Conservation (phyloP, 768 basidiomycete species). For the Tylopilus sp. region DNA sequence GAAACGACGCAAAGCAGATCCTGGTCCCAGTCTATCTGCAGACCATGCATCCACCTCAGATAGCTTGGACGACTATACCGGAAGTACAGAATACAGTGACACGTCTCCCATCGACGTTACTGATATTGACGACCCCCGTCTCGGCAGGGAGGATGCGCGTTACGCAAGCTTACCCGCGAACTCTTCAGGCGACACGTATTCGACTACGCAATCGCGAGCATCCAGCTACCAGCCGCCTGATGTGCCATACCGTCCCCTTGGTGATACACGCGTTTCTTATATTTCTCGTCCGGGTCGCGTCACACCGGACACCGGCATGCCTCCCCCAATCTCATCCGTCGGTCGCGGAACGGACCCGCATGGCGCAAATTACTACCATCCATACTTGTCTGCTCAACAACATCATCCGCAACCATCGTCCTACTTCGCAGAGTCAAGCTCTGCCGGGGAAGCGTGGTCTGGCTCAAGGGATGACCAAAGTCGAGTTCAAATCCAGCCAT, state of each 20-base stretch:
- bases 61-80: slow-evolving; percentile 29
- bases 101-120: slow-evolving; percentile 37
- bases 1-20: slow-evolving; percentile 49
- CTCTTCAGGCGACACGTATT: slow-evolving; percentile 11
- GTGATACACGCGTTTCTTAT: slow-evolving; percentile 27
- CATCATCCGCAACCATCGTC: slow-evolving; percentile 20
- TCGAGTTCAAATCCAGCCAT: slow-evolving; percentile 20
- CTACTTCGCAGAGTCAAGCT: slow-evolving; percentile 22
- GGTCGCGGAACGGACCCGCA: slow-evolving; percentile 25
- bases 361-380: slow-evolving; percentile 21
- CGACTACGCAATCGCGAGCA: slow-evolving; percentile 13
- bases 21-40: slow-evolving; percentile 25
- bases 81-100: slow-evolving; percentile 35
- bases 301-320: slow-evolving; percentile 25
- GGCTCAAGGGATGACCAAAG: slow-evolving; percentile 21
- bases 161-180: slow-evolving; percentile 25
- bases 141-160: slow-evolving; percentile 16
- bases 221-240: slow-evolving; percentile 28
- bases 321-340: slow-evolving; percentile 20
- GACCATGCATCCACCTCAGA: slow-evolving; percentile 33
- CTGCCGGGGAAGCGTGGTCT: slow-evolving; percentile 21
- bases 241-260: slow-evolving; percentile 22
- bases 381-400: slow-evolving; percentile 24
- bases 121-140: slow-evolving; percentile 22
- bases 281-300: slow-evolving; percentile 24